Evolutionary conservation across 768 basidiomycete genomes (phyloP).

Genomic region (Calocera viscosa): DNA sequence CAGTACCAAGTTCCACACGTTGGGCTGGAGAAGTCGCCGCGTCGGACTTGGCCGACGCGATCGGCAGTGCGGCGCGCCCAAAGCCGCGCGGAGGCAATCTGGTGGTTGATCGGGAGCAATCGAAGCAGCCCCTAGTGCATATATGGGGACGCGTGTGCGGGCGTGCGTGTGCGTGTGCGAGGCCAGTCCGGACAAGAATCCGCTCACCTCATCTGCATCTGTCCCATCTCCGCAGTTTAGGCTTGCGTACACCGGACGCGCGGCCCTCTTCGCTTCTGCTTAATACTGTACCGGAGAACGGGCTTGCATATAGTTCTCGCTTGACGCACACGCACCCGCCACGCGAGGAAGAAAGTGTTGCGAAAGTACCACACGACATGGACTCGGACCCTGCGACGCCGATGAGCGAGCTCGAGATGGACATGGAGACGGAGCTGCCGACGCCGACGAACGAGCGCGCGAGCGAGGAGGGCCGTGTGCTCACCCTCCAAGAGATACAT

Average conservation of each 20-base stretch:
- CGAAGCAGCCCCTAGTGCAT: not conserved
- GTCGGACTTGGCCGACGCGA: too few species aligned
- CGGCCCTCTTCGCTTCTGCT: not conserved
- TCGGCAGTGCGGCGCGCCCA: too few species aligned
- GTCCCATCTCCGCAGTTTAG: not conserved
- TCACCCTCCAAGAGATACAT: slow-evolving; percentile 53
- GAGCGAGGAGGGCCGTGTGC: not conserved
- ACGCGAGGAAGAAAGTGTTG: not conserved
- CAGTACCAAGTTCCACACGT: too few species aligned
- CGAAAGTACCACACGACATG: not conserved
- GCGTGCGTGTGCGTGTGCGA: not conserved
- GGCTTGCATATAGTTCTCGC: too few species aligned
- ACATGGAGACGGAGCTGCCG: not conserved
- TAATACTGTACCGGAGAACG: not conserved
- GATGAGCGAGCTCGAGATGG: not conserved
- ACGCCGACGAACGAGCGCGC: not conserved
- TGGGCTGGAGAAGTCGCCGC: too few species aligned
- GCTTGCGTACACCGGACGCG: not conserved
- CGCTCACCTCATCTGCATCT: not conserved
- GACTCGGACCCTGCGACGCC: slow-evolving; percentile 3
- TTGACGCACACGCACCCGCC: too few species aligned
- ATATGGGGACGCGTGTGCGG: not conserved
- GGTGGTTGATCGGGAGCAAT: not conserved
- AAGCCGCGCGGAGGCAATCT: too few species aligned
- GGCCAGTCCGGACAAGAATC: not conserved